Evolutionary conservation across 2,329 filamentous ascomycete species (phyloP).

Genomic region (Colletotrichum plurivorum): DNA sequence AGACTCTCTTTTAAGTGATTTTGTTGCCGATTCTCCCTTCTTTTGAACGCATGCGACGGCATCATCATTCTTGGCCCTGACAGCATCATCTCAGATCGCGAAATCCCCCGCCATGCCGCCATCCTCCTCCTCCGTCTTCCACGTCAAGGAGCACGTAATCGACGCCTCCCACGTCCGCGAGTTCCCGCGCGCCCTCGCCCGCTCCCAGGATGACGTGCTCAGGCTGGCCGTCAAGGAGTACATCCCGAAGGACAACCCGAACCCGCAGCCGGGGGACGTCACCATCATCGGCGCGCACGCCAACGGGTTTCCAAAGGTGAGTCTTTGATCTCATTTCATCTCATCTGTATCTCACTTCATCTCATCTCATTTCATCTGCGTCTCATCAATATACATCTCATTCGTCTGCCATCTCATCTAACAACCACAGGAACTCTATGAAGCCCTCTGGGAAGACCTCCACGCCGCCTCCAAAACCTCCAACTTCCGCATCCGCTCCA

Average conservation of each 20-base stretch:
- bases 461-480: constrained; percentile 62
- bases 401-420: not conserved
- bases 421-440: constrained; percentile 82
- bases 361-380: not conserved
- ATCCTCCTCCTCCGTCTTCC: constrained; percentile 61
- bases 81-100: not conserved
- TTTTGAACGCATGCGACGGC: too few species aligned
- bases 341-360: constrained; percentile 22
- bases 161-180: constrained; percentile 85
- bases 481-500: constrained; percentile 80
- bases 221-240: constrained; percentile 90
- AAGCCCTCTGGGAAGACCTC: constrained; percentile 91
- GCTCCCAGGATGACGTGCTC: constrained; percentile 81
- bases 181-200: constrained; percentile 80
- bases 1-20: not conserved
- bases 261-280: constrained; percentile 80
- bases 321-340: constrained; percentile 21
- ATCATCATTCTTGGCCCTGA: not conserved
- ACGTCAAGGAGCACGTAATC: constrained; percentile 81
- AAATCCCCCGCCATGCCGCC: constrained; percentile 42
- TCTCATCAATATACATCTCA: not conserved
- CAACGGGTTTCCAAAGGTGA: constrained; percentile 92
- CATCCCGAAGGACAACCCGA: constrained; percentile 78
- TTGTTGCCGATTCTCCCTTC: too few species aligned
- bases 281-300: constrained; percentile 91